Percentiles rank a stretch among this genome's conserved stretches.
These are phyloP conservation scores for Nymphaea thermarum DNA, from an alignment of 164 flowering plant genomes.

Conservation along the genomic window DNA sequence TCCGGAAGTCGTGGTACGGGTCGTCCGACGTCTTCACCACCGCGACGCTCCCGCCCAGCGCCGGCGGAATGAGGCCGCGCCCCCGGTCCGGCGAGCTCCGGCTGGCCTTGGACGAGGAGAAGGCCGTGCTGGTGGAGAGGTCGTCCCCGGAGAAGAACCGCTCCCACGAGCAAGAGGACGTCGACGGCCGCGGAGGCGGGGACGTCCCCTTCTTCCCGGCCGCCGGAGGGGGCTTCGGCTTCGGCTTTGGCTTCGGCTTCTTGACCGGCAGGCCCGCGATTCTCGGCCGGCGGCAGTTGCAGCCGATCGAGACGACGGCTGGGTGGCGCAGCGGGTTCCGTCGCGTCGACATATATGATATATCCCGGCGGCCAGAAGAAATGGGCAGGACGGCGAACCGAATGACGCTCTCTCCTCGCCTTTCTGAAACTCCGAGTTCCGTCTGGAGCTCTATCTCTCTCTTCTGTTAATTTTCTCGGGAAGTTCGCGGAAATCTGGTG, in stretches of 20 bases:
- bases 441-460: too few relatives aligned
- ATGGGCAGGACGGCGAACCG: neutral
- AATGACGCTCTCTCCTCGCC: too few relatives aligned
- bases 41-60: constrained; percentile 38
- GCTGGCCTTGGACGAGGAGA: constrained; percentile 4
- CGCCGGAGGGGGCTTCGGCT: constrained; percentile 19
- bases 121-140: constrained; percentile 3
- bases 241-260: constrained; percentile 18
- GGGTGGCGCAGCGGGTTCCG: constrained; percentile 28
- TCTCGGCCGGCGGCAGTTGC: constrained; percentile 48
- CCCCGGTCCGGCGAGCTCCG: constrained; percentile 1
- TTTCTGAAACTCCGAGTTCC: too few relatives aligned
- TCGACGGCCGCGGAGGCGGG: constrained; percentile 2
- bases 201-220: neutral
- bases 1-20: constrained; percentile 57
- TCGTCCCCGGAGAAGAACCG: constrained; percentile 3
- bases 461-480: too few relatives aligned
- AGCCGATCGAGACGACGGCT: constrained; percentile 37
- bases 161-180: constrained; percentile 24
- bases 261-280: constrained; percentile 31
- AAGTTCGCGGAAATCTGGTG: too few relatives aligned
- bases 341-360: constrained; percentile 3
- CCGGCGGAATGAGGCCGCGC: constrained; percentile 1
- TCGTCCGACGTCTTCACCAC: constrained; percentile 55
- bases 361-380: neutral